Conservation (phyloP, 2,329 filamentous ascomycete species). For the Fusarium bactridioides region DNA sequence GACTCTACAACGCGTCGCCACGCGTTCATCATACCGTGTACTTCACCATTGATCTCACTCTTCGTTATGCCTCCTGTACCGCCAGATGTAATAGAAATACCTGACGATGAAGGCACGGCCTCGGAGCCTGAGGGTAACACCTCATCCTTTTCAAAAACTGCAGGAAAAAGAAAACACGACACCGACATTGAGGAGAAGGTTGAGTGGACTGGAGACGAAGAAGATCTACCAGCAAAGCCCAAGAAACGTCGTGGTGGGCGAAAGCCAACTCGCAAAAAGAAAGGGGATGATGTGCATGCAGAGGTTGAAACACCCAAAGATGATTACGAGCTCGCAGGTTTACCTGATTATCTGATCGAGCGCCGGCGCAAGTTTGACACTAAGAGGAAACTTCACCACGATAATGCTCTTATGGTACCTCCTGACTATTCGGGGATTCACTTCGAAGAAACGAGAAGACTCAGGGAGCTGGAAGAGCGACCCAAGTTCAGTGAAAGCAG, state of each 20-base stretch:
- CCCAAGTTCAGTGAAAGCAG: conserved; percentile 69
- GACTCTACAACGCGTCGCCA: conserved; percentile 14
- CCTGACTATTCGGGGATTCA: conserved; percentile 79
- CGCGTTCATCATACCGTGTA: conserved; percentile 13
- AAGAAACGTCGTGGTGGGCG: conserved; percentile 48
- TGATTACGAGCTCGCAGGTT: conserved; percentile 52
- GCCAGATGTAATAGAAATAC: conserved; percentile 39
- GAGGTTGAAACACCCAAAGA: conserved; percentile 50
- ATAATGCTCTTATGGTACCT: conserved; percentile 76
- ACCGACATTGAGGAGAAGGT: conserved; percentile 53
- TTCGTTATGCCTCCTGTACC: conserved; percentile 21
- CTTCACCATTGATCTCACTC: background rate
- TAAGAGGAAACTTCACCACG: conserved; percentile 64
- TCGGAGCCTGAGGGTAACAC: conserved; percentile 32
- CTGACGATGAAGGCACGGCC: conserved; percentile 34
- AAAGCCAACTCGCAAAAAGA: conserved; percentile 43
- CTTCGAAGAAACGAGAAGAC: conserved; percentile 61
- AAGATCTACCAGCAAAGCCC: conserved; percentile 65
- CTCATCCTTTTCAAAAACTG: conserved; percentile 3
- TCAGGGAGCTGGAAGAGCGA: conserved; percentile 64
- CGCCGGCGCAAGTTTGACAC: conserved; percentile 76
- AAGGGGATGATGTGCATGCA: conserved; percentile 37
- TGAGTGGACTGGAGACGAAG: conserved; percentile 67
- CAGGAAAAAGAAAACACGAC: conserved; percentile 50
- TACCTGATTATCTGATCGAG: conserved; percentile 72